A percentile compares a stretch with the other conserved stretches of the same genome.
phyloP scores from a whole-genome alignment of 768 basidiomycete species.

The Suillus weaverae region DNA sequence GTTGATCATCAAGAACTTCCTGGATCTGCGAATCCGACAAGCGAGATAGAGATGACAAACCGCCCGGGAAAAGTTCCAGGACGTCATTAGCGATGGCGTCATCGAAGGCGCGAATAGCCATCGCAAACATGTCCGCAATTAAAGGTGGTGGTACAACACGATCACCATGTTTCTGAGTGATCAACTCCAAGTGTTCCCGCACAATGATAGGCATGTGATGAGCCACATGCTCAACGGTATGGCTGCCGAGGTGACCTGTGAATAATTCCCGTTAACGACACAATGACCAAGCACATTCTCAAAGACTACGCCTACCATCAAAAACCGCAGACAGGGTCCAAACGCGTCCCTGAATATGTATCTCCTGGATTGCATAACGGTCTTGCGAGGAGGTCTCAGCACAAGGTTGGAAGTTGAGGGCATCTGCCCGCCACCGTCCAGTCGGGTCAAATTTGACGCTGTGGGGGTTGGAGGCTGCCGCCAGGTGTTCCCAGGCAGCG shows the following conservation, averaged over 20 bases:
- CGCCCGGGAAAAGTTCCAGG: slow-evolving; percentile 57
- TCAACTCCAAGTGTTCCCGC: slow-evolving; percentile 53
- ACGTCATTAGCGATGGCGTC: slow-evolving; percentile 68
- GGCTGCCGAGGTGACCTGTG: slow-evolving; percentile 66
- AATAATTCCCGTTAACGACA: background rate
- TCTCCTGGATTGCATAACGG: slow-evolving; percentile 57
- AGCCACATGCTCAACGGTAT: slow-evolving; percentile 68
- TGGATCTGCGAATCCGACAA: slow-evolving; percentile 59
- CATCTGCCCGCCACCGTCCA: slow-evolving; percentile 49
- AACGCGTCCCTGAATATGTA: slow-evolving; percentile 52
- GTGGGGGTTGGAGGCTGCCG: slow-evolving; percentile 52
- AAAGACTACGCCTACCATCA: slow-evolving; percentile 48
- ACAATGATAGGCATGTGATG: slow-evolving; percentile 69
- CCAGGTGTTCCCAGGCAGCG: slow-evolving; percentile 56
- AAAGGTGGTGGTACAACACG: slow-evolving; percentile 44
- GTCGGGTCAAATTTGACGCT: slow-evolving; percentile 37
- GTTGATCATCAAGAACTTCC: slow-evolving; percentile 63
- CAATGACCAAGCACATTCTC: slow-evolving; percentile 8
- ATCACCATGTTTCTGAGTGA: slow-evolving; percentile 36
- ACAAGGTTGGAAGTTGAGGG: slow-evolving; percentile 69
- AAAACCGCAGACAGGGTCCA: slow-evolving; percentile 74
- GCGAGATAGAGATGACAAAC: slow-evolving; percentile 47
- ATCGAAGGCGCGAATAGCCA: slow-evolving; percentile 61
- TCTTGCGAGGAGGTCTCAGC: slow-evolving; percentile 57
- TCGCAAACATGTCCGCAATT: slow-evolving; percentile 57